Base-by-base conservation (phyloP, 2,329 filamentous ascomycete species). In the Cordyceps tenuipes region DNA sequence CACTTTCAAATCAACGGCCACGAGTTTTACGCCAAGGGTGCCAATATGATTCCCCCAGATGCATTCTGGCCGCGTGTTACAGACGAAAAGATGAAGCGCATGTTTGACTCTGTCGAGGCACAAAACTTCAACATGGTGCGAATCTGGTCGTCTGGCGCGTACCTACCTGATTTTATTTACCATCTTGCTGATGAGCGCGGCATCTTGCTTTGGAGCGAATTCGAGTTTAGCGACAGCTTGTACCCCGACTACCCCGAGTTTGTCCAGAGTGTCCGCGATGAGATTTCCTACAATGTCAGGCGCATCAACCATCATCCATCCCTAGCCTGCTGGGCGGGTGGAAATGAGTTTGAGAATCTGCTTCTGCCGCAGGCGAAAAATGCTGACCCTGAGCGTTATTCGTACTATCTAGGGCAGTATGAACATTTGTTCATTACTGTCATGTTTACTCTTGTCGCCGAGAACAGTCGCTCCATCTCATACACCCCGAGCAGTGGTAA, bases 1-100 rank as follows among this genome's bases (percentile, higher is more conserved):
- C 82, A 87, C 66, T 87, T 87, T 64, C 82, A 87, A 66, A 76
- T 87, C 63, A 87, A 87, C 62, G 83, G 84, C 0, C 77, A 82
- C 53, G 79, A 82, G 15, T 84, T 87, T 64, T 87, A 85, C 64
- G 83, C 82, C 4, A 86, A 86, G 66, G 84, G 83, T 5, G 84
- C 81, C 21, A 86, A 86, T 63, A 80, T 86, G 64, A 83, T 86
- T 55, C 83, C 83, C 0, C 82, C 82, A 0, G 83, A 86, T 67
- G 77, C 78, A 3, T 86, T 87, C 67, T 86, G 83, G 82, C 78
- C 83, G 1, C 74, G 82, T 44, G 83, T 87, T 4, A 85, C 81
- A 0, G 68, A 74, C 29, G 70, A 72, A 1, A 77, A 75, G 46
- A 82, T 87, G 64, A 68, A 71, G 5, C 73, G 77, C 58, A 73